Evolutionary conservation across 2,329 filamentous ascomycete species (phyloP).

Genomic region (Hypoxylon sp.): DNA sequence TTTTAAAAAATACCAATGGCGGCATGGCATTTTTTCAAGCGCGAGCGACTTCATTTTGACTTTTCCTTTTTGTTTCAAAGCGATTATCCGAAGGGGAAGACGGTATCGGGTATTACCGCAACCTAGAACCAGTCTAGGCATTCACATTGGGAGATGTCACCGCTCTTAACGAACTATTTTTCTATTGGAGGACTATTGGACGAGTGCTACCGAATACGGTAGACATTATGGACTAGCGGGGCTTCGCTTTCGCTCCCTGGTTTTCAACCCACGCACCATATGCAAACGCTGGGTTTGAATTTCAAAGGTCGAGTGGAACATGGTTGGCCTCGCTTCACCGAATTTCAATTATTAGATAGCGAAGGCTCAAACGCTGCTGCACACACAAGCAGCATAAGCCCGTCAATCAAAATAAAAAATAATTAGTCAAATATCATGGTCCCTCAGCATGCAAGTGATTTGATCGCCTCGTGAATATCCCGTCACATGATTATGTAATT

Average conservation of each 20-base stretch:
- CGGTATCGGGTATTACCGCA: conserved; percentile 36
- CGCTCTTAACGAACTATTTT: conserved; percentile 47
- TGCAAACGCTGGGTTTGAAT: conserved; percentile 29
- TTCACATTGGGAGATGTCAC: conserved; percentile 45
- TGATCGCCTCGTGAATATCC: conserved; percentile 23
- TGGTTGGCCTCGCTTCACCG: conserved; percentile 30
- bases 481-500: conserved; percentile 27
- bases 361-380: conserved; percentile 30
- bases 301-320: conserved; percentile 49
- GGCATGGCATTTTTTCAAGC: conserved; percentile 51
- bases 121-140: conserved; percentile 40
- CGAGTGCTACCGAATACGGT: conserved; percentile 47
- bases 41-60: conserved; percentile 48
- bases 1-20: conserved; percentile 53
- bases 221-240: conserved; percentile 40
- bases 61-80: conserved; percentile 39
- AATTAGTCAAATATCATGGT: conserved; percentile 33
- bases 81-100: conserved; percentile 23
- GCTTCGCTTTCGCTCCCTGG: conserved; percentile 49
- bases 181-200: conserved; percentile 45
- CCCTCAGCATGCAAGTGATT: conserved; percentile 16
- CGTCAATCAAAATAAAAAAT: conserved; percentile 29
- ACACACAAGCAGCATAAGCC: conserved; percentile 26
- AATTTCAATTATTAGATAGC: conserved; percentile 40
- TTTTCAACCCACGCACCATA: conserved; percentile 33